Evolutionary conservation across 345 rosid species (phyloP), one percentile per base, ranked within the genome.

Genomic region (Alliaria petiolata): DNA sequence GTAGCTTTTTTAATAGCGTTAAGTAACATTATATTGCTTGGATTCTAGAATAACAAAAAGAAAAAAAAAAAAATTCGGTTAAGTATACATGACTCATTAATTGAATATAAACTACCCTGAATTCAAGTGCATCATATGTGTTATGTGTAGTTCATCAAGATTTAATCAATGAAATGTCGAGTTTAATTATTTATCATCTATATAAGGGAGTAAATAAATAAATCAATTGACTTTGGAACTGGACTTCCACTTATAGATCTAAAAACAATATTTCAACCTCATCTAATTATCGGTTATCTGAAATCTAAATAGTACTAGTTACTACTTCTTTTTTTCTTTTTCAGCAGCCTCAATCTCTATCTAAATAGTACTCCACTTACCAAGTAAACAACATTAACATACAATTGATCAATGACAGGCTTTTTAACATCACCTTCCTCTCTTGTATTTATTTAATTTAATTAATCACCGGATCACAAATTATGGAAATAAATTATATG

Each of bases 401-500:
- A 73, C 17, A 19, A 35, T 55, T 15, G 30, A 62, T 34, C 3
- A 65, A 8, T n/a, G 62, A 40, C 38, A 57, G 61, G 12, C 3
- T 54, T 71, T 31, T 45, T 25, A 68, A 81, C 58, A 70, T 71
- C 45, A n/a, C 53, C 44, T 79, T 74, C 53, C 39, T 78, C 79
- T 45, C 49, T 49, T 42, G 42, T 58, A 51, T 58, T 28, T 64
- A 54, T 72, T 75, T 39, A 42, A 65, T 16, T 56, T 65, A 64
- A 39, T 14, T 76, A 82, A 75, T 70, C 62, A 49, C 25, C 19
- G 31, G 55, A 54, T 70, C 75, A 76, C 49, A 69, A 47, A 56
- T n/a, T 55, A 40, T 49, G 14, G 34, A 80, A 76, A 71, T 58
- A 78, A 82, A 78, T 85, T 67, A 76, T 76, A 71, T 76, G 30